Evolutionary conservation across 352 stramenopile species (phyloP), one percentile per base, ranked within the genome.

Genomic region (Phytophthora idaei): DNA sequence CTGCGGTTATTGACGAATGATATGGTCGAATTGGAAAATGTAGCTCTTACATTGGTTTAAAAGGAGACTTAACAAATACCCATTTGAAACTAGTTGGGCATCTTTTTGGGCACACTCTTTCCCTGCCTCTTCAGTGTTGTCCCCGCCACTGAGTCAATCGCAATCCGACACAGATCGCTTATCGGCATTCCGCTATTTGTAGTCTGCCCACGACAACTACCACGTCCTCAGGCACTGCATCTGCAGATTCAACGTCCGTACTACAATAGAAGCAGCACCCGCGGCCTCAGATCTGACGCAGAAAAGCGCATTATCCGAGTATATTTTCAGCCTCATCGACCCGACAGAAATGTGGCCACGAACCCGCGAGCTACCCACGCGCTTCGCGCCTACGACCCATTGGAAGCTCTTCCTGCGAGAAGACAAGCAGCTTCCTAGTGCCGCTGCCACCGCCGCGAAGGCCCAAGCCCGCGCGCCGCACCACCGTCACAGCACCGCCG

Each of bases 351-450:
- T 77, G 72, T 77, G 72, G 68, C 56, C 68, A 21, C 64, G 72
- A 11, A 76, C 64, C 28, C 64, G 59, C 45, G 72, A 80, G 48
- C 44, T 77, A 46, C 72, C 68, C 27, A 67, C 68, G 57, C 69
- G 72, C n/a, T 67, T 72, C 21, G 62, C 69, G 53, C 49, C 36
- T 8, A 58, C 54, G 21, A 69, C 64, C 21, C 72, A 80, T 54
- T 76, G 64, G 56, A 75, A 71, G 37, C 65, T 71, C 4, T 70
- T 72, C 31, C 64, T 69, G 3, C 60, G 61, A 46, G 64, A 76
- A n/a, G 55, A 71, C 42, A 74, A 68, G 55, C 46, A 63, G 37
- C 57, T 67, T 3, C 57, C 68, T 14, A 49, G 48, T 31, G 61
- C 52, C 31, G 50, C 65, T 42, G 10, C 36, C 37, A 48, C 32